Base-by-base conservation (phyloP, 805 yeast genomes). In the Cephaloascus albidus region DNA sequence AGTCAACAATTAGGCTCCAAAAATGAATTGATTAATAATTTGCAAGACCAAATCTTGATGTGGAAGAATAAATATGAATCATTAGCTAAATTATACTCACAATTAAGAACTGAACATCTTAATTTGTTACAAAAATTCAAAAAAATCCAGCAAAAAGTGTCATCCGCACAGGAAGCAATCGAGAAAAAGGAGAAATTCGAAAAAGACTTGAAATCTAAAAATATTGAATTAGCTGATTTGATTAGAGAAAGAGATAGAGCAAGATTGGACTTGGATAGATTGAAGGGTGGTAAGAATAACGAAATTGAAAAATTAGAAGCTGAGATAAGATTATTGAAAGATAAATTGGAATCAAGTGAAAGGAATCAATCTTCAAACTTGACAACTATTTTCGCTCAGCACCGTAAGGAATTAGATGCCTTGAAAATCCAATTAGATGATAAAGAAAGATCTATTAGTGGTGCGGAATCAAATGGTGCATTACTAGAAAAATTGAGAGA, bases 51-150 rank as follows among this genome's bases (percentile, higher is more conserved):
- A 58, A 70, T 84, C 33, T 65, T 58, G 20, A 72, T 75, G 44
- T 89, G 96, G 95, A 78, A 85, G 45, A 76, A 75, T 39, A 89
- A 89, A 63, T 89, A 89, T 60, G 96, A 88, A 53, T 73, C 93
- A 0, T 69, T 89, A 45, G 96, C 96, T 4, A 86, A 86, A 52
- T 68, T 89, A 46, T 89, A 89, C 58, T 81, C 95, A 2, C 96
- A 88, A 60, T 68, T 89, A 49, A 81, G 97, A 54, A 94, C 85
- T 60, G 97, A 89, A 60, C 96, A 89, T 55, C 69, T 89, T 52
- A 83, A 80, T 45, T 61, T 88, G 40, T 70, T 89, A 53, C 70
- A 83, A 38, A 82, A 81, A 53, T 81, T 81, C 54, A 88, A 89
- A 55, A 80, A 82, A 49, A 70, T 81, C 36, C 94, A 87, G 60